Percentiles rank a stretch among this genome's conserved stretches.
These are phyloP conservation scores for Moniliophthora roreri DNA, from an alignment of 1,284 basidiomycete genomes.

Conservation along the genomic window DNA sequence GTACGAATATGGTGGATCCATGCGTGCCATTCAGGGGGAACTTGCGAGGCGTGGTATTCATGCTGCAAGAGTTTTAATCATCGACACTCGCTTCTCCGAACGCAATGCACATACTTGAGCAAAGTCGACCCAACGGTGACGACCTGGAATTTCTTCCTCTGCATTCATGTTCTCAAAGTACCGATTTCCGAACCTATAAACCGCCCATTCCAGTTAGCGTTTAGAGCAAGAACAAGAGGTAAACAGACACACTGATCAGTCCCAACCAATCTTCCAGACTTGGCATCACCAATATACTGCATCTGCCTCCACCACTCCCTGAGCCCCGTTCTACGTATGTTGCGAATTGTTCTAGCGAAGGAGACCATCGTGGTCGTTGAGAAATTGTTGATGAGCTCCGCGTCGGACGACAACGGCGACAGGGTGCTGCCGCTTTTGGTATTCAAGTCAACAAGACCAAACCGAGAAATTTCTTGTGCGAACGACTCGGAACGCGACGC, in stretches of 20 bases:
- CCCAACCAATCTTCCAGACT: slow-evolving; percentile 78
- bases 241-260: slow-evolving; percentile 77
- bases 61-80: slow-evolving; percentile 51
- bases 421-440: slow-evolving; percentile 8
- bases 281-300: slow-evolving; percentile 92
- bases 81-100: too few species aligned
- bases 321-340: slow-evolving; percentile 71
- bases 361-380: slow-evolving; percentile 56
- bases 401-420: background rate
- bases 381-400: background rate
- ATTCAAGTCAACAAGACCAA: slow-evolving; percentile 2
- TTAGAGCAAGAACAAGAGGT: background rate
- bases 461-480: background rate
- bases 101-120: slow-evolving; percentile 58
- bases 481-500: slow-evolving; percentile 2
- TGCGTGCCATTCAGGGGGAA: slow-evolving; percentile 93
- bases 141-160: slow-evolving; percentile 85
- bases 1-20: slow-evolving; percentile 92
- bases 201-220: slow-evolving; percentile 3
- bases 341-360: slow-evolving; percentile 73
- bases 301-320: slow-evolving; percentile 83
- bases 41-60: slow-evolving; percentile 86
- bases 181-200: slow-evolving; percentile 78
- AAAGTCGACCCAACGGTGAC: slow-evolving; percentile 93
- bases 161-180: slow-evolving; percentile 90